A percentile compares a stretch with the other conserved stretches of the same genome.
Evolutionary conservation across 176 grass and related monocot species (phyloP).

Genomic region (Miscanthus lutarioriparius): DNA sequence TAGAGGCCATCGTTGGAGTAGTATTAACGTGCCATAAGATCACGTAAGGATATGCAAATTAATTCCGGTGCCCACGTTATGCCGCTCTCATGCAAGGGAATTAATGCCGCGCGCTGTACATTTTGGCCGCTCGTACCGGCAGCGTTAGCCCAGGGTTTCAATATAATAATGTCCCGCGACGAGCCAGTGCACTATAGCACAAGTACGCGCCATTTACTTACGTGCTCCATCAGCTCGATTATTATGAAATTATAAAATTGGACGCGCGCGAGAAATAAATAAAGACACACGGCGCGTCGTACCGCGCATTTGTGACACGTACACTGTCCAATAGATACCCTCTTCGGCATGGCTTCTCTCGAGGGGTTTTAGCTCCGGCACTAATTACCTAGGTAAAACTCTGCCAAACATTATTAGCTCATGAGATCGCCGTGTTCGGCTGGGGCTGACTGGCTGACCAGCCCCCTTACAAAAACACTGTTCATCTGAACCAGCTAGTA

Average conservation of each 20-base stretch:
- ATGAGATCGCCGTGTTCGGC: too few relatives aligned
- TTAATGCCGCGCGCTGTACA: background rate
- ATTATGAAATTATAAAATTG: background rate
- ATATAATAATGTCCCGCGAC: background rate
- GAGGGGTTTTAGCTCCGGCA: too few relatives aligned
- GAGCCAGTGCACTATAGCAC: background rate
- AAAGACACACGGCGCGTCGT: background rate
- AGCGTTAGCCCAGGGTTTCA: background rate
- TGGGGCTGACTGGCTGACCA: too few relatives aligned
- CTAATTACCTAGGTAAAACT: too few relatives aligned
- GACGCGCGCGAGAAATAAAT: background rate
- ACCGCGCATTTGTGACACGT: background rate
- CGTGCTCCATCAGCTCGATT: background rate
- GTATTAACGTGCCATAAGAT: conserved; percentile 33
- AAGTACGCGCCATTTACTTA: conserved; percentile 10
- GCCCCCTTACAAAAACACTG: too few relatives aligned
- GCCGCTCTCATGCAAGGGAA: background rate
- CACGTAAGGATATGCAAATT: conserved; percentile 35
- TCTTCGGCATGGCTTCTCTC: too few relatives aligned
- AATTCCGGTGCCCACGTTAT: conserved; percentile 3
- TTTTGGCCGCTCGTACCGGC: background rate
- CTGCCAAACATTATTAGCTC: too few relatives aligned
- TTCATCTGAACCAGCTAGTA: too few relatives aligned
- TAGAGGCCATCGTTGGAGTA: background rate
- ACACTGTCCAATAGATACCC: background rate